Percentiles rank a stretch among this genome's conserved stretches.
Conservation (phyloP, 257 asterid genomes). For the Solanum virginianum region DNA sequence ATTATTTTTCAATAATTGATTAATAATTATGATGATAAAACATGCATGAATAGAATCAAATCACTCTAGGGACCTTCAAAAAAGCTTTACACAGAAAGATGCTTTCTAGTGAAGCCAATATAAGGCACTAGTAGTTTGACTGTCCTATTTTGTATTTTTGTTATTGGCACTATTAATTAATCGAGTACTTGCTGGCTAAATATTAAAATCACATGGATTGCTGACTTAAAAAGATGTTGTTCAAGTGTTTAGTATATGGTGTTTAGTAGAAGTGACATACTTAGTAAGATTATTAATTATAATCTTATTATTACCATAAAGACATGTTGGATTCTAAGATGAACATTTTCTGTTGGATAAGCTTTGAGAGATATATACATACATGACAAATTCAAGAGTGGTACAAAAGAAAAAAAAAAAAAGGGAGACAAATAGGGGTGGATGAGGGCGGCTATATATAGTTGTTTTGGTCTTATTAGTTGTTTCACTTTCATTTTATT, state of each 20-base stretch:
- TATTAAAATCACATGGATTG: conserved; percentile 1
- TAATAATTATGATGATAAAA: neutral
- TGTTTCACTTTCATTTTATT: neutral
- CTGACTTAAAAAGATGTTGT: neutral
- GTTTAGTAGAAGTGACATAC: neutral
- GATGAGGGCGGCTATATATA: neutral
- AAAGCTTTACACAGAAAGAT: conserved; percentile 3
- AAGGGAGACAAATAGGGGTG: neutral
- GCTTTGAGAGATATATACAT: neutral
- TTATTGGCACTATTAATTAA: neutral
- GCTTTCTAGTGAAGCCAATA: conserved; percentile 10
- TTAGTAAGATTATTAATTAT: neutral
- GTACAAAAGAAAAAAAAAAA: neutral
- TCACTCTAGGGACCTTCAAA: neutral
- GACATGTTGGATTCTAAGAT: neutral
- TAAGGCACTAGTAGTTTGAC: neutral
- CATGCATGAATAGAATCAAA: neutral
- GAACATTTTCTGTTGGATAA: neutral
- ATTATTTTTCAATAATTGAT: neutral
- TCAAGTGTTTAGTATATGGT: neutral
- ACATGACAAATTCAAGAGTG: neutral
- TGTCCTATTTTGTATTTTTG: conserved; percentile 8
- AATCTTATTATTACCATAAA: neutral
- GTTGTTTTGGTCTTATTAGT: neutral
- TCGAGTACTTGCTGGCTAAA: neutral